Base-by-base conservation (phyloP, 495 filamentous ascomycete genomes). In the Usnea hakonensis region DNA sequence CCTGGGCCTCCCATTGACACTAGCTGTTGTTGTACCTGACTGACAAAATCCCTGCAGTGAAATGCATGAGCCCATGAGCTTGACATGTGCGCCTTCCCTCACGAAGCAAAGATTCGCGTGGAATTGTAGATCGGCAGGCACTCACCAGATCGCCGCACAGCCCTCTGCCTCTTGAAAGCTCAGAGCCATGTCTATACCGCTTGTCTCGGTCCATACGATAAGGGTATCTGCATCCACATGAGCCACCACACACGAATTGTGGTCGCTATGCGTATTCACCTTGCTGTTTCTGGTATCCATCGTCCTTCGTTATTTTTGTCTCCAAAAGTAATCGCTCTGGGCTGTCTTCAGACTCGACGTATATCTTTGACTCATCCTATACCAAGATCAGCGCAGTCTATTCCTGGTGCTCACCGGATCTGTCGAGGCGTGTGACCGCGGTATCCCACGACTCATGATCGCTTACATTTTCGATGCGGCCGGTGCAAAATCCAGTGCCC, bases 231-330 rank as follows among this genome's bases (percentile, higher is more conserved):
- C 16, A 10, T 91, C 74, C 56, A 68, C 65, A 28, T 58, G 35
- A 55, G 48, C 48, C 48, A 53, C 28, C 41, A 21, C 53, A 56
- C 64, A 57, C 37, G 48, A 59, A 53, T 21, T 3, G 35, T 53
- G 50, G 13, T 16, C 10, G 50, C 43, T 56, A 41, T 36, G 21
- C 56, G 60, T n/a, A 30, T 75, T 69, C 79, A 93, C 48, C 48
- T 87, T 97, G 94, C 71, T 98, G 94, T 75, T 97, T 97, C 75
- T 97, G 91, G 75, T 97, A 97, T 44, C 88, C 90, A 84, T 97
- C 94, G 64, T 97, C 91, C 72, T 91, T 96, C 62, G 85, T 83
- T 61, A 98, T 95, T 69, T 83, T 90, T 35, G 79, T 95, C 75
- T 97, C 89, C 58, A 98, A 77, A 33, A 98, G 79, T 55, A 89